These are phyloP conservation scores for Boletus insuetus DNA, from an alignment of 768 basidiomycete genomes.

Conservation along the genomic window DNA sequence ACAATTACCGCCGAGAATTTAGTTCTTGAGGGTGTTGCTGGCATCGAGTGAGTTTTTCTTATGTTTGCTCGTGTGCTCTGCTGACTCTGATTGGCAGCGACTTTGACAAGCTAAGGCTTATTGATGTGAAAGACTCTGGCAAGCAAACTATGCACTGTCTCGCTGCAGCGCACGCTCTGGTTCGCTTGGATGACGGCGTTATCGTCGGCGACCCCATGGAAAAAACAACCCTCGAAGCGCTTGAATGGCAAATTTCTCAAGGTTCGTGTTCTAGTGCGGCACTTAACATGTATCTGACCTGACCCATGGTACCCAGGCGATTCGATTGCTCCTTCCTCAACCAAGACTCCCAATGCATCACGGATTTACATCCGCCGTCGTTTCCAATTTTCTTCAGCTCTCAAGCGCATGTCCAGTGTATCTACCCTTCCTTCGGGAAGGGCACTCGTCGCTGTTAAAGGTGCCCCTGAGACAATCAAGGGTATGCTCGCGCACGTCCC, in stretches of 20 bases:
- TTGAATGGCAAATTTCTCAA: slow-evolving; percentile 82
- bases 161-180: slow-evolving; percentile 93
- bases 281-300: not conserved
- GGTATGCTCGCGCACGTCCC: slow-evolving; percentile 77
- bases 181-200: slow-evolving; percentile 89
- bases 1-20: slow-evolving; percentile 96
- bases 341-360: slow-evolving; percentile 51
- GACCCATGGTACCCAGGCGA: slow-evolving; percentile 45
- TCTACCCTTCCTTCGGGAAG: slow-evolving; percentile 62
- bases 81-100: slow-evolving; percentile 39
- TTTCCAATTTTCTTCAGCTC: slow-evolving; percentile 96
- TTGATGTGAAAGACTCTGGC: slow-evolving; percentile 73
- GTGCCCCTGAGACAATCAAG: slow-evolving; percentile 96
- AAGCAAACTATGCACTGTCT: slow-evolving; percentile 83
- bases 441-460: slow-evolving; percentile 79
- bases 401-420: slow-evolving; percentile 97
- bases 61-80: not conserved
- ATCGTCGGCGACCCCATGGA: slow-evolving; percentile 99
- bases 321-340: slow-evolving; percentile 55
- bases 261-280: slow-evolving; percentile 38
- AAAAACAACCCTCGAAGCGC: slow-evolving; percentile 87
- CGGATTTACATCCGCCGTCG: slow-evolving; percentile 79
- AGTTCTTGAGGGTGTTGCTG: slow-evolving; percentile 91
- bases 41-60: slow-evolving; percentile 69
- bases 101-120: slow-evolving; percentile 59